Base-by-base conservation (phyloP, 495 filamentous ascomycete species). In the Xylaria sp. region DNA sequence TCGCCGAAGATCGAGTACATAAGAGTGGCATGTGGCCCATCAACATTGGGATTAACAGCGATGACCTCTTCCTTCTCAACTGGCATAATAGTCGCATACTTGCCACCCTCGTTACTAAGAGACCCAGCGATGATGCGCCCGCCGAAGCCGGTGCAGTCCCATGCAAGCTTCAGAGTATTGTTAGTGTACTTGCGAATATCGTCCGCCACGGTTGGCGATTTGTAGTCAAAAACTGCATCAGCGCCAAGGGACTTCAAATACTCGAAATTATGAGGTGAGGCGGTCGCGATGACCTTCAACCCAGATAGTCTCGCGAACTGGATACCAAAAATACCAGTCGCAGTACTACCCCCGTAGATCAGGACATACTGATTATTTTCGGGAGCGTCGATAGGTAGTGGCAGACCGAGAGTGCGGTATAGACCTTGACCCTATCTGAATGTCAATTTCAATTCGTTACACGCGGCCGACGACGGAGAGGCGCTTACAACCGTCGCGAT, bases 281-380 rank as follows among this genome's bases (percentile, higher is more conserved):
- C 73, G 3, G 85, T 86, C 9, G 83, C 72, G 33, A 83, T 61
- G 24, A 86, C 83, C 12, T 69, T 72, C 67, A 81, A 82, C 7
- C 84, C 85, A 7, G 85, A 86, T n/a, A 78, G 75, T 63, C 76
- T 79, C 31, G 85, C 81, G 72, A 80, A 82, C 75, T 87, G 84
- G 59, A 87, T 78, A 8, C 80, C 84, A 21, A 78, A 80, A 29
- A 84, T 70, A n/a, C 85, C 86, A 1, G 85, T 85, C 17, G 83
- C 80, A 1, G 83, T 84, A 62, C 82, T 80, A 48, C 84, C 86
- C 59, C 85, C 86, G 78, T 86, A 84, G 71, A 88, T 81, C 29
- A 88, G 72, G 52, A 88, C 77, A 0, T 74, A 24, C 19, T 52
- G 46, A 1, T 74, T 61, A 1, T 63, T 66, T 8, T 75, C 31